These are phyloP conservation scores for Diatrype stigma DNA, from an alignment of 2,329 filamentous ascomycete species.

Conservation along the genomic window DNA sequence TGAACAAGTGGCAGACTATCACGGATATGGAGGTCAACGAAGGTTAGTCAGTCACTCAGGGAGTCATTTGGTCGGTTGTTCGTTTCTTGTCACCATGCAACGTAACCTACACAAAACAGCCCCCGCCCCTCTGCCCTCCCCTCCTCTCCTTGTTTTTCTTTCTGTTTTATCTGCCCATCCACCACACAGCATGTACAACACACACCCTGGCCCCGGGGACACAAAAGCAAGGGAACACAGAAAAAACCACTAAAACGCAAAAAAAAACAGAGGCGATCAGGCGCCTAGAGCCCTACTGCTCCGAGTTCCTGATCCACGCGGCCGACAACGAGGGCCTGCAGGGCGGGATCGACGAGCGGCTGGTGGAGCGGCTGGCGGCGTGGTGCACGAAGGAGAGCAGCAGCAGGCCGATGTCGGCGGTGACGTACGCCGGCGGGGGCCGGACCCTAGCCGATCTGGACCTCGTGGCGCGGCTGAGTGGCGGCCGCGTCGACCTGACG, in stretches of 20 bases:
- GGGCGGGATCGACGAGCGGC: constrained; percentile 79
- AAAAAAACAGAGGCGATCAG: constrained; percentile 67
- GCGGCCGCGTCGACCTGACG: constrained; percentile 82
- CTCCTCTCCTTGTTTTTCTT: too few species aligned
- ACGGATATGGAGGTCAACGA: constrained; percentile 92
- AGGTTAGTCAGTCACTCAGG: constrained; percentile 51
- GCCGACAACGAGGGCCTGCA: constrained; percentile 96
- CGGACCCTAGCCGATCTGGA: constrained; percentile 78
- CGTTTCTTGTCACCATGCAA: too few species aligned
- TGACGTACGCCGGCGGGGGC: constrained; percentile 96
- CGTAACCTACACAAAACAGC: too few species aligned
- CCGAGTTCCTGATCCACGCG: constrained; percentile 94
- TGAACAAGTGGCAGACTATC: constrained; percentile 98
- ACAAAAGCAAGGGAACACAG: not conserved
- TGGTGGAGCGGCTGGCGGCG: constrained; percentile 70
- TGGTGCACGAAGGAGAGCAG: constrained; percentile 57
- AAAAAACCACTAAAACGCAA: too few species aligned
- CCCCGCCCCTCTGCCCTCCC: too few species aligned
- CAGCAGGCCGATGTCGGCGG: constrained; percentile 60
- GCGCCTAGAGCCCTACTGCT: constrained; percentile 83
- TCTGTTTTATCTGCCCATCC: too few species aligned
- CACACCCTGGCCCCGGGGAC: too few species aligned
- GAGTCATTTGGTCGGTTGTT: too few species aligned
- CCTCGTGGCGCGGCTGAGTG: constrained; percentile 72
- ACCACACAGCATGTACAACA: too few species aligned